Evolutionary conservation across 1,284 basidiomycete genomes (phyloP).

Genomic region (Vanrija pseudolonga): DNA sequence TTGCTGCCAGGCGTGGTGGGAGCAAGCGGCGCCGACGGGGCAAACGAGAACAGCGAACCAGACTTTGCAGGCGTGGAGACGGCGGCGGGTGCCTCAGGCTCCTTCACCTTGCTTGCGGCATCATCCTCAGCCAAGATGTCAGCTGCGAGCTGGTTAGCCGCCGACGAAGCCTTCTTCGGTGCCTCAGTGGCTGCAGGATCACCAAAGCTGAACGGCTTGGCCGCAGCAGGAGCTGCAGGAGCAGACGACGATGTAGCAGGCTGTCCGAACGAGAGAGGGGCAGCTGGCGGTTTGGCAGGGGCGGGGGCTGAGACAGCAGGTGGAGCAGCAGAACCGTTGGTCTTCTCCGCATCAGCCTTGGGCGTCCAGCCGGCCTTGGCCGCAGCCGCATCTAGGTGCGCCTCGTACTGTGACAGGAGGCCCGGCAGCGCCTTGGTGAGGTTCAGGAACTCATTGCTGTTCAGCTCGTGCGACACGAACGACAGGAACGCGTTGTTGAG

Average conservation of each 20-base stretch:
- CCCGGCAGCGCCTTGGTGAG: slow-evolving; percentile 50
- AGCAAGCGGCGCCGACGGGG: slow-evolving; percentile 35
- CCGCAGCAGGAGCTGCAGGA: slow-evolving; percentile 12
- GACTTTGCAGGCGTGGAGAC: neutral
- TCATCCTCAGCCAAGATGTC: slow-evolving; percentile 33
- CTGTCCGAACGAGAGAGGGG: slow-evolving; percentile 22
- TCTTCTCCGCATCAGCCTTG: neutral
- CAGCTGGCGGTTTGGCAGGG: slow-evolving; percentile 32
- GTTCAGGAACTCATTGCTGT: slow-evolving; percentile 73
- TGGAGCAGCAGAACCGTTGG: slow-evolving; percentile 3
- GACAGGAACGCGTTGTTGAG: slow-evolving; percentile 70
- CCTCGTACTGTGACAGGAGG: slow-evolving; percentile 64
- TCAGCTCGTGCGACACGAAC: slow-evolving; percentile 61
- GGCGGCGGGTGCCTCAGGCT: neutral
- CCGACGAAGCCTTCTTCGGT: slow-evolving; percentile 29
- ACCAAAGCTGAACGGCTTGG: slow-evolving; percentile 1
- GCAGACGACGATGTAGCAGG: slow-evolving; percentile 8
- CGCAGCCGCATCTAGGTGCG: slow-evolving; percentile 58
- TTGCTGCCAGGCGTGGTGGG: slow-evolving; percentile 35
- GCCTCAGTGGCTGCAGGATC: slow-evolving; percentile 2
- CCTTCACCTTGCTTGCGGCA: slow-evolving; percentile 5
- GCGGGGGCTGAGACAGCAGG: slow-evolving; percentile 51
- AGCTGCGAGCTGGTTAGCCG: slow-evolving; percentile 31
- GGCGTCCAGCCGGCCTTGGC: slow-evolving; percentile 48
- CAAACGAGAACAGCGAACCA: slow-evolving; percentile 34